Evolutionary conservation across 1,284 basidiomycete genomes (phyloP), one percentile per base, ranked within the genome.

Genomic region (Apiotrichum montevideense): DNA sequence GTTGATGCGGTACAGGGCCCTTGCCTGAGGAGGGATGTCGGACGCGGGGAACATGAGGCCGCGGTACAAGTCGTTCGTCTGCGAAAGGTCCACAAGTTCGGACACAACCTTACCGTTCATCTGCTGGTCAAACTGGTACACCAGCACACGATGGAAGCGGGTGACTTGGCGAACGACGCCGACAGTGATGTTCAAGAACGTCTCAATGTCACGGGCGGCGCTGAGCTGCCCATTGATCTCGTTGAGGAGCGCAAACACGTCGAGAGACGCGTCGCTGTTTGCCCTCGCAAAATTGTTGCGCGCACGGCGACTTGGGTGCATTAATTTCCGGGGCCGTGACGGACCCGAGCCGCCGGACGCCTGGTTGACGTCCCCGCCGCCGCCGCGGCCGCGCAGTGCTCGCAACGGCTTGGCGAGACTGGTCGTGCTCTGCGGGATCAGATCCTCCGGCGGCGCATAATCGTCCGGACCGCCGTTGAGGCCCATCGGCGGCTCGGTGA

Each of bases 191-290:
- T 90, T 87, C 69, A 92, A 76, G 71, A 91, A 90, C 14, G 78
- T 78, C 7, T 87, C 83, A 52, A 93, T 72, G 63, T 90, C 86
- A 0, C 81, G 78, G 2, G 88, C 85, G 4, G 81, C 80, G 0
- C 84, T 84, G 5, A 92, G 81, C 73, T 93, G 90, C 62, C 92
- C 87, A 71, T 90, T 91, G 68, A 91, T 87, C 73, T 93, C 88
- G 34, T 83, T 82, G 66, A 92, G 83, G 6, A 92, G 84, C 0
- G 86, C 84, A 61, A 91, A 87, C 1, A 90, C 81, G 67, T 91
- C 87, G 83, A 90, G 76, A 75, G 87, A 86, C 7, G 85, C 86
- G 0, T 21, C 21, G 15, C 43, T 32, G 32, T 34, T 10, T 44
- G n/a, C 42, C 42, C 15, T 6, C 42, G 5, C 21, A 21, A 21